Base-by-base conservation (phyloP, 2,329 filamentous ascomycete species). In the Aspergillus sp. region DNA sequence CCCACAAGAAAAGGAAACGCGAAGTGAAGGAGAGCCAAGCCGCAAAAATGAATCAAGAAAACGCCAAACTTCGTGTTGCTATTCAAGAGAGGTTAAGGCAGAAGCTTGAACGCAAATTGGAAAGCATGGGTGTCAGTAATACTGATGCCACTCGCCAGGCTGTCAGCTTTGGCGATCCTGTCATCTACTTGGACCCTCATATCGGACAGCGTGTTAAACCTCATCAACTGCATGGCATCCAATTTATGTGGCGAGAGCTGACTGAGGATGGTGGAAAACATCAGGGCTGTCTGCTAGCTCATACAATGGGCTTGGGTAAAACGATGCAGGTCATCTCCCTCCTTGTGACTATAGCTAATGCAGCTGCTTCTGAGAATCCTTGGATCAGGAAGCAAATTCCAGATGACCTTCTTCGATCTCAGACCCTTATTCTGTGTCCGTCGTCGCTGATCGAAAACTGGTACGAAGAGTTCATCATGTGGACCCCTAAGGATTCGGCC, bases 221-320 rank as follows among this genome's bases (percentile, higher is more conserved):
- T 8, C 91, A 96, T 73, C 93, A 97, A 70, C 81, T 96, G 50
- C 82, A 86, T 1, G 93, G 93, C 1, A 86, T 96, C 19, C 88
- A 88, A 10, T 96, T 96, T 75, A 85, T 97, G 81, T 97, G 93
- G 92, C 88, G 92, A 66, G 89, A 94, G 64, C 80, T 96, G 48
- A 85, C 94, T 5, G 82, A 83, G 32, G 83, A 87, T 58, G 83
- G 87, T 58, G 78, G 82, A 3, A 78, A 80, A 5, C 82, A 83
- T 17, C 88, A 92, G 73, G 92, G 92, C 2, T 96, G 91, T 70
- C 82, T 96, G 11, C 81, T 96, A 19, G 90, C 92, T 5, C 92
- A 96, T 73, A 91, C 90, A 0, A 96, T 96, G 92, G 93, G 93
- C 1, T 78, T 96, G 2, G 92, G 92, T 15, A 97, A 96, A 78